phyloP scores from a whole-genome alignment of 495 filamentous ascomycete species.

The Aspergillus cristatus region DNA sequence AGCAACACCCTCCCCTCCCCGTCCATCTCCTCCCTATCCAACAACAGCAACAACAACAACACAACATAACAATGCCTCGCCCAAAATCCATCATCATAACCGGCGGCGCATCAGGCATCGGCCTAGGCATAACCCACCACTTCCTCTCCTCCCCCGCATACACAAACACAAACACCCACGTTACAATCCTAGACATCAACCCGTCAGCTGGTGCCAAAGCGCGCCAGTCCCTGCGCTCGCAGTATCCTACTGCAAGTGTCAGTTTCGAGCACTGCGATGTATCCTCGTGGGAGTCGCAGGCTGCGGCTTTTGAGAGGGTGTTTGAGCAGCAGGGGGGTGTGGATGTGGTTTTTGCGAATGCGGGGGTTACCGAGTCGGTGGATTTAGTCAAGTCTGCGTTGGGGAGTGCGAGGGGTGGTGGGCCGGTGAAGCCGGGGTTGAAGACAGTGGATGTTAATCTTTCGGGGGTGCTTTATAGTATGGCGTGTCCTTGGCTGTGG shows the following conservation, averaged over 20 bases:
- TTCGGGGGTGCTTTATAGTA: conserved; percentile 39
- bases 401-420: conserved; percentile 5
- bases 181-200: conserved; percentile 47
- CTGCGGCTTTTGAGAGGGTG: conserved; percentile 31
- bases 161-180: conserved; percentile 22
- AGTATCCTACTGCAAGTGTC: conserved; percentile 27
- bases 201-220: conserved; percentile 17
- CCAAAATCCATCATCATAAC: conserved; percentile 17
- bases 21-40: no score
- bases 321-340: conserved; percentile 27
- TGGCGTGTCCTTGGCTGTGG: no score
- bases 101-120: conserved; percentile 46
- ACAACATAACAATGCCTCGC: no score
- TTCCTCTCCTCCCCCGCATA: conserved; percentile 31
- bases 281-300: conserved; percentile 39
- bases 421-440: conserved; percentile 29
- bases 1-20: no score
- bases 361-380: conserved; percentile 40
- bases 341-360: conserved; percentile 48
- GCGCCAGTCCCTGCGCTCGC: conserved; percentile 18
- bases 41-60: no score
- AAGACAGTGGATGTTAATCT: conserved; percentile 40
- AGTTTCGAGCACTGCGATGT: conserved; percentile 39
- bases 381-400: conserved; percentile 16
- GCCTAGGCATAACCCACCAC: conserved; percentile 37